These are phyloP conservation scores for Luvunga scandens DNA, from an alignment of 345 rosid genomes.

Conservation along the genomic window DNA sequence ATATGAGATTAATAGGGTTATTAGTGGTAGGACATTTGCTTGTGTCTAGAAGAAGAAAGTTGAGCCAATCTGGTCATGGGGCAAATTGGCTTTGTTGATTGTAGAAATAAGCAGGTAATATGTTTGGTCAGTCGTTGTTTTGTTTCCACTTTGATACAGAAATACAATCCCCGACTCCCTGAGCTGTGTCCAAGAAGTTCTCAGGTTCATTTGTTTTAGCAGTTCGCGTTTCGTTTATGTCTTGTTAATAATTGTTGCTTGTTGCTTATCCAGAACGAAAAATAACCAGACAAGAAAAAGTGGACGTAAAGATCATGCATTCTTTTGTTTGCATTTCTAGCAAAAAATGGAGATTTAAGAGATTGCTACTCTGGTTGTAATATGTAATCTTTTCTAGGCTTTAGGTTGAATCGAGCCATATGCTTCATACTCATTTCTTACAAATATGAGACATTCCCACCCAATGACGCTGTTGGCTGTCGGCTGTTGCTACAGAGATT, in stretches of 20 bases:
- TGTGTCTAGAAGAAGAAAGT: neutral
- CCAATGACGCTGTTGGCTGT: too few relatives aligned
- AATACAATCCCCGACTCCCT: neutral
- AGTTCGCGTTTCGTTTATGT: neutral
- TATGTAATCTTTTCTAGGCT: neutral
- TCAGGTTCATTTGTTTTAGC: neutral
- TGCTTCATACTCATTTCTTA: too few relatives aligned
- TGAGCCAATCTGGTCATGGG: neutral
- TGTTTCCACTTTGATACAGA: neutral
- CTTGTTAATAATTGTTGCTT: too few relatives aligned
- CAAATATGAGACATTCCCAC: too few relatives aligned
- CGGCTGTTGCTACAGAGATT: too few relatives aligned
- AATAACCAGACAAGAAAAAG: neutral
- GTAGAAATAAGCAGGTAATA: neutral
- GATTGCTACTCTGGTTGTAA: neutral
- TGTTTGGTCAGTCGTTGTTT: neutral
- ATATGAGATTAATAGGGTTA: neutral
- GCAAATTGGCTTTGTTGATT: neutral
- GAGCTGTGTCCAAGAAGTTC: neutral
- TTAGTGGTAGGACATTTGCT: neutral
- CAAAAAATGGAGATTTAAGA: neutral
- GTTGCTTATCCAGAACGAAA: neutral
- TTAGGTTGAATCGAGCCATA: neutral
- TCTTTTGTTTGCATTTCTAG: too few relatives aligned
- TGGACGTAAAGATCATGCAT: too few relatives aligned